Conservation (phyloP, 371 early-diverging fungal genomes). For the Syncephalastrum contaminatum region DNA sequence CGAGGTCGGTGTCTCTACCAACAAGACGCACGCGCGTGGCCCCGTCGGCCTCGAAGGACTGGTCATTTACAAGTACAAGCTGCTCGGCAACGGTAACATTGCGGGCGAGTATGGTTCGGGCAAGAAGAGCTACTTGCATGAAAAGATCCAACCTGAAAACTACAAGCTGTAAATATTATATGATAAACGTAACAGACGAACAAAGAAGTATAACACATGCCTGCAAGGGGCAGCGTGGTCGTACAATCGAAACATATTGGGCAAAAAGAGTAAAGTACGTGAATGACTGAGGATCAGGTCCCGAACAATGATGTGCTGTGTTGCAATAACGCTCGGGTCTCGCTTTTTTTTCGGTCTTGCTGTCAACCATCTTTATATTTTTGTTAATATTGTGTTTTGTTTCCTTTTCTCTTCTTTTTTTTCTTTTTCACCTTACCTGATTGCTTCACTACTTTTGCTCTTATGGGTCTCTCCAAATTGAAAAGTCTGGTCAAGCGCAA, state of each 20-base stretch:
- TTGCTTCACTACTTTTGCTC: constrained; percentile 6
- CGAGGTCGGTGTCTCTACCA: constrained; percentile 95
- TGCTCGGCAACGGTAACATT: constrained; percentile 90
- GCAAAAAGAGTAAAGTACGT: too few relatives aligned
- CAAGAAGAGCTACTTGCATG: constrained; percentile 74
- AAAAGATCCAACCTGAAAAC: constrained; percentile 38
- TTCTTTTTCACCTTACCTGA: constrained; percentile 12
- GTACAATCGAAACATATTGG: too few relatives aligned
- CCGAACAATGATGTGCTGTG: too few relatives aligned
- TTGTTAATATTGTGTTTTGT: background rate
- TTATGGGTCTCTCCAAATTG: constrained; percentile 33
- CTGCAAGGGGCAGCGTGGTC: too few relatives aligned
- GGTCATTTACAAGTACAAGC: constrained; percentile 93
- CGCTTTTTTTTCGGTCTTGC: too few relatives aligned
- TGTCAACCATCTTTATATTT: too few relatives aligned
- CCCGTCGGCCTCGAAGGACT: constrained; percentile 96
- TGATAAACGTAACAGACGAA: too few relatives aligned
- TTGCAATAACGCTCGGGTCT: too few relatives aligned
- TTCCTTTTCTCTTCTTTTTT: constrained; percentile 1
- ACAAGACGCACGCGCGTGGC: constrained; percentile 97
- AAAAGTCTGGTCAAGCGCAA: constrained; percentile 30
- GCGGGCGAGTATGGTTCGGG: constrained; percentile 78
- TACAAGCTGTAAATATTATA: constrained; percentile 27
- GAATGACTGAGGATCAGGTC: too few relatives aligned
- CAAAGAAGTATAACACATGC: too few relatives aligned